These are phyloP conservation scores for Aspergillus pseudotamarii DNA, from an alignment of 2,329 filamentous ascomycete species.

Conservation along the genomic window DNA sequence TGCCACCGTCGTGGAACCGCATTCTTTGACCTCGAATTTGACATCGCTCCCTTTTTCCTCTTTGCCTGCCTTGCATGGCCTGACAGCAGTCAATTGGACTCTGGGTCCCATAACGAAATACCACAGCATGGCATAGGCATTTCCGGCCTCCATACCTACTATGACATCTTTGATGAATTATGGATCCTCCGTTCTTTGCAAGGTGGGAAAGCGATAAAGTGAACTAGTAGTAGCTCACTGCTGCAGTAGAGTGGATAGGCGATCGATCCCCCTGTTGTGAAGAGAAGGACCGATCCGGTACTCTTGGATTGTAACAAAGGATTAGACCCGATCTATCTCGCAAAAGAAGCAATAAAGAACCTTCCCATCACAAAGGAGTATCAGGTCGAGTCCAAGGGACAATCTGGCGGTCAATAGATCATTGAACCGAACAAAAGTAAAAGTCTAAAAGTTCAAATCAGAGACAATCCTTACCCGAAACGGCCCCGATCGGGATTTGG, in stretches of 20 bases:
- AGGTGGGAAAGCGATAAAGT: background rate
- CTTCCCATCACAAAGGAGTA: background rate
- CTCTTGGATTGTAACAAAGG: background rate
- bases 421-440: background rate
- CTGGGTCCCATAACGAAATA: background rate
- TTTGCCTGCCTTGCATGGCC: background rate
- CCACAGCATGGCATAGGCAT: background rate
- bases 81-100: background rate
- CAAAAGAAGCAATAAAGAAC: background rate
- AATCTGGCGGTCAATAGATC: conserved; percentile 2
- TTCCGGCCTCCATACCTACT: background rate
- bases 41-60: background rate
- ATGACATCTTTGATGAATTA: background rate
- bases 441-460: background rate
- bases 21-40: conserved; percentile 2
- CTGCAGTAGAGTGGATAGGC: background rate
- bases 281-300: background rate
- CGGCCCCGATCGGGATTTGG: background rate
- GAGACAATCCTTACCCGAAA: conserved; percentile 7
- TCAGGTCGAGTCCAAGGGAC: background rate
- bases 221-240: background rate
- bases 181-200: background rate
- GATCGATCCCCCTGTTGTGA: background rate
- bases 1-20: conserved; percentile 3
- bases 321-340: background rate